These are phyloP conservation scores for Passiflora organensis DNA, from an alignment of 345 rosid species.

Conservation along the genomic window DNA sequence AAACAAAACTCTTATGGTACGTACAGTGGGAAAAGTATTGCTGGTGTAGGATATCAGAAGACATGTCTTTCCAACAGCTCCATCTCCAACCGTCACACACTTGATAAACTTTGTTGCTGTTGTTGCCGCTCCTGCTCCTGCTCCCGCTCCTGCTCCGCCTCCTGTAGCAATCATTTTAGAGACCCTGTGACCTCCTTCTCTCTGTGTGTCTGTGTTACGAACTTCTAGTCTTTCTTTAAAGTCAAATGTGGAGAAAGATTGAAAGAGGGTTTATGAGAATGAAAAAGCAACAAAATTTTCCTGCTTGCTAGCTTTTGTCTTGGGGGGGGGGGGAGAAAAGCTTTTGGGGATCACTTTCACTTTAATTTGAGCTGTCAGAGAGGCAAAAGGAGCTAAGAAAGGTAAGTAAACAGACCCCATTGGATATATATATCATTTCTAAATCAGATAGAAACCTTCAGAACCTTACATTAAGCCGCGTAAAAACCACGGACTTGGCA, in stretches of 20 bases:
- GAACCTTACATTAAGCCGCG: neutral
- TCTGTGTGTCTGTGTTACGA: neutral
- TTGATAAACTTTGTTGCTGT: slow-evolving; percentile 67
- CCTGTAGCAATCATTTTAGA: slow-evolving; percentile 4
- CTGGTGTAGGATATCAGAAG: slow-evolving; percentile 82
- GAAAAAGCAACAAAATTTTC: slow-evolving; percentile 16
- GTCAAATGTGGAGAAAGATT: neutral
- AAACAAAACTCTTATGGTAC: too few species aligned
- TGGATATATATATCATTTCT: neutral
- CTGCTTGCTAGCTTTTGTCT: slow-evolving; percentile 1
- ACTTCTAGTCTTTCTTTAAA: neutral
- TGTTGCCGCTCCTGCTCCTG: slow-evolving; percentile 20
- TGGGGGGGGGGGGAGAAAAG: slow-evolving; percentile 6
- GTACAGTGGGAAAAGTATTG: slow-evolving; percentile 83
- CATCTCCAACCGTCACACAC: slow-evolving; percentile 93
- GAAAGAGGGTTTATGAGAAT: neutral
- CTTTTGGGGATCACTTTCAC: slow-evolving; percentile 18
- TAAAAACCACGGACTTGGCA: neutral
- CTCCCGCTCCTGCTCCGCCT: neutral
- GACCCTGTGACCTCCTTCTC: too few species aligned
- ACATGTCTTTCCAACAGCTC: slow-evolving; percentile 93
- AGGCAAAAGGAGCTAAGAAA: slow-evolving; percentile 28
- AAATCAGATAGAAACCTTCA: neutral
- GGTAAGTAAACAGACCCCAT: neutral
- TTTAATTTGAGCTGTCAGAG: slow-evolving; percentile 65